Conservation (phyloP, 352 stramenopile genomes). For the Pythium graminicola region DNA sequence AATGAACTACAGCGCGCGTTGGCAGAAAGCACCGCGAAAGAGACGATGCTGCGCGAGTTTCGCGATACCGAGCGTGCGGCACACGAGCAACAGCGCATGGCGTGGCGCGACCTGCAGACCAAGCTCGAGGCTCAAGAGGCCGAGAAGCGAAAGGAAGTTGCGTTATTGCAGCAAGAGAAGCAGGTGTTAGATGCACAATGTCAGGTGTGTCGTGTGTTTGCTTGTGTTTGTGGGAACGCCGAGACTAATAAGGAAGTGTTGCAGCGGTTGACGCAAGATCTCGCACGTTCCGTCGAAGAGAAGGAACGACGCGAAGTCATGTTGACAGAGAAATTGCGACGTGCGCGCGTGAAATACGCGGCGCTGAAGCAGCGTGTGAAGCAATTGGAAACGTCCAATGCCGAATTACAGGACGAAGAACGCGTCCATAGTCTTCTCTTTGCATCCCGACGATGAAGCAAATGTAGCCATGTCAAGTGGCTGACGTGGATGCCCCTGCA, state of each 20-base stretch:
- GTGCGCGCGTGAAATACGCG: constrained; percentile 4
- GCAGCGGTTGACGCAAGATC: neutral
- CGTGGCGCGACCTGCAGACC: constrained; percentile 6
- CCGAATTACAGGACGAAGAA: constrained; percentile 18
- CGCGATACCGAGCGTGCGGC: constrained; percentile 25
- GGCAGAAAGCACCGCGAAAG: constrained; percentile 22
- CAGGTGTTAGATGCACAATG: constrained; percentile 3
- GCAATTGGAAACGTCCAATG: constrained; percentile 2
- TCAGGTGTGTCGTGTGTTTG: constrained; percentile 6
- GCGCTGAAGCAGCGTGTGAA: constrained; percentile 1
- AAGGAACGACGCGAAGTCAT: neutral
- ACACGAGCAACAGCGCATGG: constrained; percentile 25
- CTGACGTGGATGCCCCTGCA: constrained; percentile 3
- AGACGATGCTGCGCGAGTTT: constrained; percentile 22
- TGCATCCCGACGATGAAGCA: neutral
- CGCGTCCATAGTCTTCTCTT: constrained; percentile 18
- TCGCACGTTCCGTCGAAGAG: neutral
- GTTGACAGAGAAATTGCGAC: constrained; percentile 1
- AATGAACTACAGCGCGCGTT: constrained; percentile 23
- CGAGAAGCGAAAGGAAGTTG: neutral
- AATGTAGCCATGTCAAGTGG: constrained; percentile 7
- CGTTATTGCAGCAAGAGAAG: constrained; percentile 14
- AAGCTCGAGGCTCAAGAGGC: constrained; percentile 1
- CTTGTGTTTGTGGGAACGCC: neutral
- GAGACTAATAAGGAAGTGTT: neutral